Evolutionary conservation across 2,329 filamentous ascomycete species (phyloP).

Genomic region (Bipolaris victoriae): DNA sequence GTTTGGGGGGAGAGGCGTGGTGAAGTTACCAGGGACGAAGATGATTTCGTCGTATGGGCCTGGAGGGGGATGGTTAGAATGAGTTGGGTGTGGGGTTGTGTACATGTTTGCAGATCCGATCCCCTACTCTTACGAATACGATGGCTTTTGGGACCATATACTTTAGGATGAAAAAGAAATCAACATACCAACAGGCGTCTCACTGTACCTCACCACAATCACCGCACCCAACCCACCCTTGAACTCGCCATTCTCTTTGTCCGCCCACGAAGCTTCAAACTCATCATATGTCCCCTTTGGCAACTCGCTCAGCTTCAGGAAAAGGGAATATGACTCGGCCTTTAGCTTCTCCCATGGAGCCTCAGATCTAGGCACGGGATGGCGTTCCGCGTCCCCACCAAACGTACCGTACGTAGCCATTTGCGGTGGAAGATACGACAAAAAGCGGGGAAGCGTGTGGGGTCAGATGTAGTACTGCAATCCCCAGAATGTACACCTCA

Average conservation of each 20-base stretch:
- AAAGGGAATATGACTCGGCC: constrained; percentile 35
- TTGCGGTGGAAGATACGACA: not conserved
- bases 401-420: not conserved
- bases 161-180: no score
- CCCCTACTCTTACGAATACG: no score
- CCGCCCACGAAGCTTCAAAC: constrained; percentile 29
- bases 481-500: no score
- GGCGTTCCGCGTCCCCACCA: constrained; percentile 3
- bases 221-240: constrained; percentile 36
- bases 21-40: constrained; percentile 41
- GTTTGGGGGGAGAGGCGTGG: constrained; percentile 19
- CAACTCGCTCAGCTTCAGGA: constrained; percentile 30
- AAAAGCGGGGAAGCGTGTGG: not conserved
- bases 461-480: no score
- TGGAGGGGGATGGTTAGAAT: constrained; percentile 16
- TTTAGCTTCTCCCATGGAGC: constrained; percentile 38
- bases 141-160: no score
- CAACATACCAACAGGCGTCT: constrained; percentile 42
- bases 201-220: constrained; percentile 38
- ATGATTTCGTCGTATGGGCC: constrained; percentile 44
- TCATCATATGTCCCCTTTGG: constrained; percentile 36
- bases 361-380: constrained; percentile 31
- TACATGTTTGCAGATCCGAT: no score
- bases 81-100: no score
- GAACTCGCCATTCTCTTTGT: constrained; percentile 28